These are phyloP conservation scores for Candida chauliodis DNA, from an alignment of 805 yeast genomes.

Conservation along the genomic window DNA sequence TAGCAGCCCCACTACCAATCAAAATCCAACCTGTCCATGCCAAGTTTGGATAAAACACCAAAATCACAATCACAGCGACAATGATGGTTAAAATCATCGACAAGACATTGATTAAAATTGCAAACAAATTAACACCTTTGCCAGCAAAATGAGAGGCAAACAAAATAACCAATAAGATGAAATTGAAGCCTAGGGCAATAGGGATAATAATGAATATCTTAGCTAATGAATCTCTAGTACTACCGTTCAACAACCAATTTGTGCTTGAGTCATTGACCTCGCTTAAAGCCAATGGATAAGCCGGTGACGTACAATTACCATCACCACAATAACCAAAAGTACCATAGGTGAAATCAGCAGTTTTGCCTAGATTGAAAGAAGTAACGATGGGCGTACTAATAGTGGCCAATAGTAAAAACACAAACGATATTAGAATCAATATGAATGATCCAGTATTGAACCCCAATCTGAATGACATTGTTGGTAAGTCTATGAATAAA, in stretches of 20 bases:
- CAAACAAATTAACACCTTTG: conserved; percentile 27
- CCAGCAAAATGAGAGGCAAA: conserved; percentile 22
- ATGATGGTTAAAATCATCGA: conserved; percentile 54
- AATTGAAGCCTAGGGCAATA: conserved; percentile 60
- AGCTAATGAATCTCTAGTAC: conserved; percentile 50
- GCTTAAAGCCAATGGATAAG: conserved; percentile 44
- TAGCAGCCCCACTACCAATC: conserved; percentile 61
- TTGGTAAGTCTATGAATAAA: background rate
- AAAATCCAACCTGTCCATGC: conserved; percentile 73
- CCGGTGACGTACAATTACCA: conserved; percentile 40
- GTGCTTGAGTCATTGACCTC: conserved; percentile 18
- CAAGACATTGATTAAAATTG: conserved; percentile 44
- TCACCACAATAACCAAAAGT: conserved; percentile 60
- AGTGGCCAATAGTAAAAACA: conserved; percentile 57
- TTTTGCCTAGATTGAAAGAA: conserved; percentile 47
- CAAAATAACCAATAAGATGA: conserved; percentile 29
- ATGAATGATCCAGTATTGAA: conserved; percentile 15
- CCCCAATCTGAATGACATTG: conserved; percentile 8
- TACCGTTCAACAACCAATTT: conserved; percentile 48
- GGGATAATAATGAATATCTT: conserved; percentile 60
- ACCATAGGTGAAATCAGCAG: conserved; percentile 51
- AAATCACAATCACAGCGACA: conserved; percentile 49
- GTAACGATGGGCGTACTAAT: conserved; percentile 58
- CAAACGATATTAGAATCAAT: conserved; percentile 53
- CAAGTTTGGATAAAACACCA: conserved; percentile 62